Evolutionary conservation across 179 eudicot species (phyloP).

Genomic region (Spinacia oleracea): DNA sequence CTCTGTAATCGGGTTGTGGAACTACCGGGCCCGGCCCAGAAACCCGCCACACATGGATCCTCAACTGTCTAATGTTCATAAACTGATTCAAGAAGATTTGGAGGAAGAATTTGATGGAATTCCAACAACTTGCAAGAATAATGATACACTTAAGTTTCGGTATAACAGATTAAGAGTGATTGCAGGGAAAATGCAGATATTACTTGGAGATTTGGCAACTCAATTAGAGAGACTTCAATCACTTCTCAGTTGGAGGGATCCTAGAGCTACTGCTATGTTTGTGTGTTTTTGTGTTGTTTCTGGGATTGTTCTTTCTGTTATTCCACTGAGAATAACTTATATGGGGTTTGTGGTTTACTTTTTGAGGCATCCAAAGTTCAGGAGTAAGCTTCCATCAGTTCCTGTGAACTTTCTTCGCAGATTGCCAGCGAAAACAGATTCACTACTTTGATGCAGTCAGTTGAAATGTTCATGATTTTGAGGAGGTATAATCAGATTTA

Average conservation of each 20-base stretch:
- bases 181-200: slow-evolving; percentile 36
- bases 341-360: slow-evolving; percentile 11
- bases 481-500: background rate
- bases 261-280: slow-evolving; percentile 41
- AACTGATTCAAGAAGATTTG: slow-evolving; percentile 20
- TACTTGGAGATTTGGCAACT: slow-evolving; percentile 42
- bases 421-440: slow-evolving; percentile 36
- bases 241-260: slow-evolving; percentile 45
- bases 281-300: slow-evolving; percentile 23
- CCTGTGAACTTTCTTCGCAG: slow-evolving; percentile 40
- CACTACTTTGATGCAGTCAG: slow-evolving; percentile 30
- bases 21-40: slow-evolving; percentile 32
- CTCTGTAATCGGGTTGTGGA: slow-evolving; percentile 28
- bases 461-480: background rate
- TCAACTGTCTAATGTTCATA: slow-evolving; percentile 25
- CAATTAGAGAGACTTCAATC: slow-evolving; percentile 41
- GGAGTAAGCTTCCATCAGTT: slow-evolving; percentile 27
- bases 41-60: slow-evolving; percentile 43
- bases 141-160: slow-evolving; percentile 27
- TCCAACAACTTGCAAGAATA: slow-evolving; percentile 32
- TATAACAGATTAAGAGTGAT: slow-evolving; percentile 34
- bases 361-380: slow-evolving; percentile 33
- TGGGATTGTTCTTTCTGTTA: slow-evolving; percentile 25
- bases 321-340: slow-evolving; percentile 12
- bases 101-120: slow-evolving; percentile 45